Evolutionary conservation across 176 grass and related monocot species (phyloP).

Genomic region (Carex myosuroides): DNA sequence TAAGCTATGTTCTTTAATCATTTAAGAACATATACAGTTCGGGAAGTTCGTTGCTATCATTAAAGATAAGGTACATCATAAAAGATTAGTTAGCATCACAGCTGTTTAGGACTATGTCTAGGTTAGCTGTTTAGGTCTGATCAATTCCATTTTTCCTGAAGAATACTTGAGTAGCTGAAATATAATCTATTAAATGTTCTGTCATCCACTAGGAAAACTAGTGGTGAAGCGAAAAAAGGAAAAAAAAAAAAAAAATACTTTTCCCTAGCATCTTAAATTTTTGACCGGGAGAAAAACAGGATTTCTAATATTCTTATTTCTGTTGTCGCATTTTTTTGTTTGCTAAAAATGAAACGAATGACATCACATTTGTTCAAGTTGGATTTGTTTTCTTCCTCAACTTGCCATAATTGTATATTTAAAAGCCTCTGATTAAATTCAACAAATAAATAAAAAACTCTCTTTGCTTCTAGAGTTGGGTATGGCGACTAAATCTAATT

Average conservation of each 20-base stretch:
- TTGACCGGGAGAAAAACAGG: neutral
- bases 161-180: neutral
- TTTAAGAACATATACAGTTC: neutral
- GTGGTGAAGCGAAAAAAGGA: too few relatives aligned
- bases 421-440: too few relatives aligned
- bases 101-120: neutral
- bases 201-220: neutral
- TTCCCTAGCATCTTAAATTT: too few relatives aligned
- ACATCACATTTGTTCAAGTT: too few relatives aligned
- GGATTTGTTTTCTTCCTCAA: too few relatives aligned
- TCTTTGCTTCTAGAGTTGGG: too few relatives aligned
- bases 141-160: neutral
- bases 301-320: neutral
- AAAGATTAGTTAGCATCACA: neutral
- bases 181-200: neutral
- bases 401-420: too few relatives aligned
- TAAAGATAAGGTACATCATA: neutral
- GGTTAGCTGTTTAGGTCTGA: neutral
- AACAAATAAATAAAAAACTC: too few relatives aligned
- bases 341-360: too few relatives aligned
- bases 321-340: neutral
- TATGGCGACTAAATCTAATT: too few relatives aligned
- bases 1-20: neutral
- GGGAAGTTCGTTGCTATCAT: neutral
- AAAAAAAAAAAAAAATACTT: too few relatives aligned